These are phyloP conservation scores for Porcisia deanei DNA, from an alignment of 208 protist genomes.

Conservation along the genomic window DNA sequence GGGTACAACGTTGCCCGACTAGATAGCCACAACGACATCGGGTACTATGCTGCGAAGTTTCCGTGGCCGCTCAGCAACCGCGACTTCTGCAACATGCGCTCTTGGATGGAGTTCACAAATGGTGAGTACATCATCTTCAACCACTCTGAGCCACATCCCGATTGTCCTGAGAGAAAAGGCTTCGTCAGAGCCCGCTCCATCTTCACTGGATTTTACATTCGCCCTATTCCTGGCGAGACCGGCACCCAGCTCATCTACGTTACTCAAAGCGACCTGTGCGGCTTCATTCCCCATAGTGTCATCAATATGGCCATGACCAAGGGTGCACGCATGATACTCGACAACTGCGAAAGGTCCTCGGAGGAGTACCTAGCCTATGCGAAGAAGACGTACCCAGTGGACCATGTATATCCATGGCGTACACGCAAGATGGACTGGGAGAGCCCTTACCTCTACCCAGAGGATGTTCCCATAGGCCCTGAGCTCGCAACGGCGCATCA, in stretches of 20 bases:
- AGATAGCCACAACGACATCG: constrained; percentile 88
- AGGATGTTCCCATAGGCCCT: constrained; percentile 36
- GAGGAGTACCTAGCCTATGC: constrained; percentile 62
- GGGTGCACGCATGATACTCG: constrained; percentile 52
- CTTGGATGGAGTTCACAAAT: constrained; percentile 92
- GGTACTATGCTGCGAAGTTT: constrained; percentile 90
- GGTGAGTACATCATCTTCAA: constrained; percentile 93
- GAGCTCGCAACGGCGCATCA: not conserved
- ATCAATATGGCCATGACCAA: constrained; percentile 85
- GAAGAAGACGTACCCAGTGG: constrained; percentile 53
- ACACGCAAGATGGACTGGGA: constrained; percentile 85
- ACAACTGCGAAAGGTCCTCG: constrained; percentile 70
- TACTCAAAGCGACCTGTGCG: constrained; percentile 86
- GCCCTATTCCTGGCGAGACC: constrained; percentile 32
- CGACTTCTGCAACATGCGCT: constrained; percentile 92
- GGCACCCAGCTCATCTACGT: constrained; percentile 80
- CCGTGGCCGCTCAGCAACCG: constrained; percentile 87
- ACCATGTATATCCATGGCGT: constrained; percentile 66
- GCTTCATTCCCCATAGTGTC: constrained; percentile 76
- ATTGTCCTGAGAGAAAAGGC: constrained; percentile 74
- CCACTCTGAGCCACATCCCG: constrained; percentile 80
- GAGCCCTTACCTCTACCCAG: constrained; percentile 63
- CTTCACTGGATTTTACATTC: constrained; percentile 83
- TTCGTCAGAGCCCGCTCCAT: constrained; percentile 86
- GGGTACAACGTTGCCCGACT: constrained; percentile 85